Evolutionary conservation across 108 stramenopile species (phyloP).

Genomic region (Nitzschia sp.): DNA sequence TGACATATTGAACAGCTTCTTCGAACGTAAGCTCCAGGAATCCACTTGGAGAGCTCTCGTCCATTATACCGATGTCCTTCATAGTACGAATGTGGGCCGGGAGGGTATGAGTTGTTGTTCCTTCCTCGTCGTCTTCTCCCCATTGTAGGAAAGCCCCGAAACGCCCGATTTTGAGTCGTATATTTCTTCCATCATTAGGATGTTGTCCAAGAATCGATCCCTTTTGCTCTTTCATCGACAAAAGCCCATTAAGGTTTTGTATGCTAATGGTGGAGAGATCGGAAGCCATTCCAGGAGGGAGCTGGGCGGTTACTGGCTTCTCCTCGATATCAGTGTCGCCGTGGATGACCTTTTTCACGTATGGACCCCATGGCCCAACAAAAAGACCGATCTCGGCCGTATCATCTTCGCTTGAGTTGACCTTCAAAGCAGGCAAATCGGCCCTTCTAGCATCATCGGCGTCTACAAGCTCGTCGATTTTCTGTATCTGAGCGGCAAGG

Average conservation of each 20-base stretch:
- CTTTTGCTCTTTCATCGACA: slow-evolving; percentile 36
- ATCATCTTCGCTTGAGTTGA: slow-evolving; percentile 6
- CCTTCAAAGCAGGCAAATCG: slow-evolving; percentile 36
- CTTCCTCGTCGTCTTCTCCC: slow-evolving; percentile 57
- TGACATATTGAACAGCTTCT: slow-evolving; percentile 47
- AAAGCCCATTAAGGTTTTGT: slow-evolving; percentile 22
- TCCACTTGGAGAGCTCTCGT: slow-evolving; percentile 11
- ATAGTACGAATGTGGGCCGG: slow-evolving; percentile 41
- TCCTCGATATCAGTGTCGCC: background rate
- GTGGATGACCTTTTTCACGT: slow-evolving; percentile 31
- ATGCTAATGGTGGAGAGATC: slow-evolving; percentile 53
- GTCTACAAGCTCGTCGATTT: slow-evolving; percentile 44
- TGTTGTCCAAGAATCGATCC: slow-evolving; percentile 51
- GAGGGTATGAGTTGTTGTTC: slow-evolving; percentile 52
- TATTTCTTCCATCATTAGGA: slow-evolving; percentile 40
- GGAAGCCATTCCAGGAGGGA: slow-evolving; percentile 57
- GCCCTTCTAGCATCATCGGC: slow-evolving; percentile 63
- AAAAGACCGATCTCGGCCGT: slow-evolving; percentile 42
- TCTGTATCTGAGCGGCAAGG: slow-evolving; percentile 43
- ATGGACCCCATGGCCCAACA: slow-evolving; percentile 72
- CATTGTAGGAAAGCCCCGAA: slow-evolving; percentile 59
- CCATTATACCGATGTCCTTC: slow-evolving; percentile 21
- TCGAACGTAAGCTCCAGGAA: slow-evolving; percentile 44
- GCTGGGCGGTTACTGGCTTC: slow-evolving; percentile 38
- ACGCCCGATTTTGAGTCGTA: slow-evolving; percentile 51